Base-by-base conservation (phyloP, 345 rosid genomes). In the Salix brachista region DNA sequence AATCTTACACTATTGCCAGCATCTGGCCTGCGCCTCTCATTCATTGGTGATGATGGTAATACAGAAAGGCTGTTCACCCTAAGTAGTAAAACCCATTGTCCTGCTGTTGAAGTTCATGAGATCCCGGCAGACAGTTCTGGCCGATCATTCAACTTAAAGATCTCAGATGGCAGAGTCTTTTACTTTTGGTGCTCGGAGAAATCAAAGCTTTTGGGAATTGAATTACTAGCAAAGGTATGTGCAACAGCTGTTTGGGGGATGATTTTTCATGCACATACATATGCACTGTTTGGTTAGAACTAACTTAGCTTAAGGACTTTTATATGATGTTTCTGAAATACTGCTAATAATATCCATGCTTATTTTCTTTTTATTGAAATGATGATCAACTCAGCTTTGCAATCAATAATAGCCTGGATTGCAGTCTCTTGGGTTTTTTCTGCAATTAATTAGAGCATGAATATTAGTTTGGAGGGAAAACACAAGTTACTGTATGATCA, bases 151-250 rank as follows among this genome's bases (percentile, higher is more conserved):
- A 81, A 71, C 72, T 77, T 94, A 83, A 91, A 84, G 77, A 67
- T 80, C 28, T 85, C 87, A 60, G 90, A 92, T 76, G 90, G 83
- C 26, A 84, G 81, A 75, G 84, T 64, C 32, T 88, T 85, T 74
- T 91, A 89, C 87, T 96, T 86, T 60, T 96, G 99, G 99, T 94
- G 97, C 86, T 89, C 98, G 0, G 99, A 96, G 89, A 96, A 89
- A 84, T 91, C 92, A 37, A 91, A 88, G 82, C 97, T 91, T 80
- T 73, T 94, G 76, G 98, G 97, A 80, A 66, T 77, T 76, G 99
- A 96, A 87, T 87, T 96, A 83, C 90, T 89, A 69, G 80, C 89
- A 18, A 96, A 94, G 98, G 99, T 96, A 86, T 71, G 25, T 54
- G 65, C 37, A 23, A 73, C 12, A 61, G 75, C 23, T 67, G 72